phyloP scores from a whole-genome alignment of 2,329 filamentous ascomycete species.

The Sarocladiaceae sp. region DNA sequence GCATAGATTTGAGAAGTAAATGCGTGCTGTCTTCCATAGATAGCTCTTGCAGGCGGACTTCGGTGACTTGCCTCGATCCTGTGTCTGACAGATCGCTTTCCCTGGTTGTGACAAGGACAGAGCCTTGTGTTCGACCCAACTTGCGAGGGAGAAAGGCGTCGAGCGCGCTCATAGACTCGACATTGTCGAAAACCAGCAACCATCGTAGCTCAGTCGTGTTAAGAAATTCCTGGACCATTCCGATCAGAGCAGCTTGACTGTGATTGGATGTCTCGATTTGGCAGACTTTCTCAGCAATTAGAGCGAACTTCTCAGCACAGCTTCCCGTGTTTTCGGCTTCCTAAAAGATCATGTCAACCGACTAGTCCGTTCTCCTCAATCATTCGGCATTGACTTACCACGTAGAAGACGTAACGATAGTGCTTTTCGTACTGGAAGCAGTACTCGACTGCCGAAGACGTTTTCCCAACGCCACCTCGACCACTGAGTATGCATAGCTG shows the following conservation, averaged over 20 bases:
- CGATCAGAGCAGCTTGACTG: constrained; percentile 1
- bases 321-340: background rate
- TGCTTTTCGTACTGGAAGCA: constrained; percentile 2
- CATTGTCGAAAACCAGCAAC: constrained; percentile 4
- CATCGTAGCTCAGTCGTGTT: background rate
- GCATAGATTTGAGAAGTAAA: constrained; percentile 1
- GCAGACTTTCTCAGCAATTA: background rate
- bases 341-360: no score
- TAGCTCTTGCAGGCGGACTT: background rate
- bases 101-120: constrained; percentile 1
- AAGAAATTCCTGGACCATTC: background rate
- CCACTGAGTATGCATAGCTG: constrained; percentile 3
- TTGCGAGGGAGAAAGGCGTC: constrained; percentile 1
- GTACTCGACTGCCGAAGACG: background rate
- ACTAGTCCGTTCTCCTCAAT: no score
- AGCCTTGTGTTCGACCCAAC: background rate
- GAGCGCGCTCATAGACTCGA: background rate
- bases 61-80: background rate
- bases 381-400: no score
- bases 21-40: background rate
- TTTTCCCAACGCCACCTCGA: background rate
- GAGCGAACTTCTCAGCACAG: background rate
- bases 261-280: background rate
- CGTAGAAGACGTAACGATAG: constrained; percentile 2
- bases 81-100: background rate